Base-by-base conservation (phyloP, 805 yeast genomes). In the Teunomyces tritomae region DNA sequence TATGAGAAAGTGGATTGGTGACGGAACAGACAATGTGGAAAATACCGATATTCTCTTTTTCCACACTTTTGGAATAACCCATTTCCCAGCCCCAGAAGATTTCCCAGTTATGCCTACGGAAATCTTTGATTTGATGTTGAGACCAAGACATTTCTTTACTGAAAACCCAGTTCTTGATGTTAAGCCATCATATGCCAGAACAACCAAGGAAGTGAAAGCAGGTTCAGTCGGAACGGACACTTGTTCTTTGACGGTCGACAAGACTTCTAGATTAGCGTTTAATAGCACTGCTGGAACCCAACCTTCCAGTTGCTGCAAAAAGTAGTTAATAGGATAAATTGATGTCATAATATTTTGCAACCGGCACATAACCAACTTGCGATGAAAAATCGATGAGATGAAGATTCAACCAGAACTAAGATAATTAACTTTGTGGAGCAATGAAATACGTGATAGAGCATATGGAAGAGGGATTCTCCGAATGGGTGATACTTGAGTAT, bases 371-470 rank as follows among this genome's bases (percentile, higher is more conserved):
- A 37, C 27, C 27, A 5, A 26, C 16, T n/a, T 8, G 5, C 4
- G 27, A 10, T 37, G 20, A 37, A 37, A 37, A 37, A 10, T 37
- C 40, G 40, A 37, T 37, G 40, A 37, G 40, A 24, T 37, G 1
- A 26, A 37, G 40, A 35, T 35, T 20, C 9, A 6, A 32, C 10
- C 28, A 11, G 8, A 20, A 8, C 5, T 24, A 5, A 17, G 10
- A 17, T 5, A 17, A 11, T 27, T 13, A 28, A 20, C 24, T 20
- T 20, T 6, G 24, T 20, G 24, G 11, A 32, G 39, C 24, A 39
- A 88, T 88, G 96, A 89, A 89, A 68, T 92, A 90, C 75, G 82
- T 94, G 45, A 90, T 92, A 45, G 99, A 92, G 67, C 99, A 92
- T 64, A 92, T 92, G 97, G 99, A 92, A 67, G 87, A 83, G 51